These are phyloP conservation scores for Phialophora chinensis DNA, from an alignment of 2,329 filamentous ascomycete species.

Conservation along the genomic window DNA sequence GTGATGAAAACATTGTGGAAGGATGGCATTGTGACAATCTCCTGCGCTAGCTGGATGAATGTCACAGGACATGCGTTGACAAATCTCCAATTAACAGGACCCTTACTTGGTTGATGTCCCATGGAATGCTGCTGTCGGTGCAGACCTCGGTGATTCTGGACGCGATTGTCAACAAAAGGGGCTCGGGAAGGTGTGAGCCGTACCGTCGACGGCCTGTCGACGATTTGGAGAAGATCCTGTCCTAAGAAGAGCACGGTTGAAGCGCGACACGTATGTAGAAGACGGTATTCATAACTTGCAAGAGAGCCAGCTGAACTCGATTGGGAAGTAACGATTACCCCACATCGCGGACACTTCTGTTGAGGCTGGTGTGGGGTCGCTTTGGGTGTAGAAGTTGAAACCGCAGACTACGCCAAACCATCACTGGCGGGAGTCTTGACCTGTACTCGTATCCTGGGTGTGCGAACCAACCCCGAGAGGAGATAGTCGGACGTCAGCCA, in stretches of 20 bases:
- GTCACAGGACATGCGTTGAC: neutral
- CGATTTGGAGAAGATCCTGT: neutral
- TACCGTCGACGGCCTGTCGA: neutral
- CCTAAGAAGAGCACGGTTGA: neutral
- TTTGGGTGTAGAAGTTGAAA: neutral
- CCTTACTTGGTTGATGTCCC: neutral
- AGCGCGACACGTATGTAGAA: neutral
- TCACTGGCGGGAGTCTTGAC: neutral
- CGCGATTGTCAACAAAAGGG: neutral
- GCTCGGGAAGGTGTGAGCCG: neutral
- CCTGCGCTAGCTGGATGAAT: neutral
- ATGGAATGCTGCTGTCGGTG: neutral
- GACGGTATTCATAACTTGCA: neutral
- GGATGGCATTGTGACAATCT: neutral
- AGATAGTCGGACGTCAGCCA: neutral
- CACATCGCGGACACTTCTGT: conserved; percentile 6
- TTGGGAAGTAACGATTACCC: conserved; percentile 11
- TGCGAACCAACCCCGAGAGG: neutral
- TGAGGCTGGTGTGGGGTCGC: conserved; percentile 24
- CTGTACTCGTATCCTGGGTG: neutral
- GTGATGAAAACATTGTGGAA: neutral
- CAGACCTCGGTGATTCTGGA: neutral
- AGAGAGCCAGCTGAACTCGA: neutral
- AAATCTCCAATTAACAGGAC: neutral
- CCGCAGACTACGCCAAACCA: neutral